These are phyloP conservation scores for Lentinus tigrinus DNA, from an alignment of 768 basidiomycete species.

Conservation along the genomic window DNA sequence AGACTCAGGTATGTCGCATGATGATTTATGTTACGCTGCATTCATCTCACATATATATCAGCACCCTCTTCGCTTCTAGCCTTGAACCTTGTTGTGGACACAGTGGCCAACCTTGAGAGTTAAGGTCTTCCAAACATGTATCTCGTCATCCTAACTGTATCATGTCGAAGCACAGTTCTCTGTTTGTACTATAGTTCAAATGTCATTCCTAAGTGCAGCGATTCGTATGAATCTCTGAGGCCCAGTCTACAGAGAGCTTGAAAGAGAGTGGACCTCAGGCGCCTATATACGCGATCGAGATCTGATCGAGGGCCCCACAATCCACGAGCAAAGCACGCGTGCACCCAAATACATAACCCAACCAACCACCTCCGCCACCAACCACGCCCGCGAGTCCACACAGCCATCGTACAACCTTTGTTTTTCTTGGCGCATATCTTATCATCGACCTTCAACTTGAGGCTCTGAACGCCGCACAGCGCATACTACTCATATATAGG, in stretches of 20 bases:
- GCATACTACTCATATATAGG: neutral
- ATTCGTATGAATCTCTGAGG: neutral
- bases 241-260: neutral
- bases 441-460: too few relatives aligned
- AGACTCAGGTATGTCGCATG: slow-evolving; percentile 1
- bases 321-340: too few relatives aligned
- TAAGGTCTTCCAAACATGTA: neutral
- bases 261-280: neutral
- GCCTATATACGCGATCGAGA: slow-evolving; percentile 2
- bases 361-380: too few relatives aligned
- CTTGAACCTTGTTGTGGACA: slow-evolving; percentile 52
- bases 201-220: neutral
- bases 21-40: slow-evolving; percentile 5
- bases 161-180: neutral
- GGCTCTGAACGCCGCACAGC: neutral
- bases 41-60: slow-evolving; percentile 20
- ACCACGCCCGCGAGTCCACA: too few relatives aligned
- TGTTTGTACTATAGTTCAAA: neutral
- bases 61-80: slow-evolving; percentile 46
- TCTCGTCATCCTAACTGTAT: neutral
- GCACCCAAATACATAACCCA: too few relatives aligned
- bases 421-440: neutral
- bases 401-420: neutral
- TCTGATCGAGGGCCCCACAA: too few relatives aligned
- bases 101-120: slow-evolving; percentile 38